Percentiles rank a stretch among this genome's conserved stretches.
Conservation (phyloP, 2,329 filamentous ascomycete genomes). For the Aspergillus costaricaensis region DNA sequence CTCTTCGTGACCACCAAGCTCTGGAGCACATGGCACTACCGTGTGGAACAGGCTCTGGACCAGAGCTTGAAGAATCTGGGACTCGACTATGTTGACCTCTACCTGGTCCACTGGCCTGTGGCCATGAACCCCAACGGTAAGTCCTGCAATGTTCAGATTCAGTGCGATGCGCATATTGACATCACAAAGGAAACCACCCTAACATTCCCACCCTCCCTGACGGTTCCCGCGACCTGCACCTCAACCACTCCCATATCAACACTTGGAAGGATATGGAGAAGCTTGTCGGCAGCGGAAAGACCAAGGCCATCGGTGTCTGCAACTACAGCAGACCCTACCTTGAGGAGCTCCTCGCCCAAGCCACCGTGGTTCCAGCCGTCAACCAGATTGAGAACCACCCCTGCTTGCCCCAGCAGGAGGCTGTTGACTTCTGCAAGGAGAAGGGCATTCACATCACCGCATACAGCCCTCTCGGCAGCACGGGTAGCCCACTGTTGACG, state of each 20-base stretch:
- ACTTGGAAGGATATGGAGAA: constrained; percentile 74
- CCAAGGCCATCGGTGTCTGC: constrained; percentile 60
- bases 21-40: constrained; percentile 76
- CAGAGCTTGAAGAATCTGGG: constrained; percentile 73
- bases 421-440: constrained; percentile 53
- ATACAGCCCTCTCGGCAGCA: constrained; percentile 50
- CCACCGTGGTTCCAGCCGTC: constrained; percentile 64
- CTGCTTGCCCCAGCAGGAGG: constrained; percentile 60
- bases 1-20: constrained; percentile 84
- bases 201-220: constrained; percentile 72
- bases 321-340: constrained; percentile 60
- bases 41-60: constrained; percentile 69
- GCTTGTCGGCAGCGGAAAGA: constrained; percentile 56
- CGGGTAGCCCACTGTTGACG: constrained; percentile 46
- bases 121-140: constrained; percentile 73
- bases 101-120: constrained; percentile 80
- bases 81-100: constrained; percentile 79
- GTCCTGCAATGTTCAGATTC: not conserved
- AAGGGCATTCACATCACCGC: constrained; percentile 56
- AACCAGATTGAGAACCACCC: constrained; percentile 85
- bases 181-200: constrained; percentile 35
- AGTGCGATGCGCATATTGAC: not conserved
- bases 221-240: constrained; percentile 72
- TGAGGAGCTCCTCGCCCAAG: constrained; percentile 57
- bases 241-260: constrained; percentile 68